Evolutionary conservation across 495 filamentous ascomycete genomes (phyloP), one percentile per base, ranked within the genome.

Genomic region (Xylaria grammica): DNA sequence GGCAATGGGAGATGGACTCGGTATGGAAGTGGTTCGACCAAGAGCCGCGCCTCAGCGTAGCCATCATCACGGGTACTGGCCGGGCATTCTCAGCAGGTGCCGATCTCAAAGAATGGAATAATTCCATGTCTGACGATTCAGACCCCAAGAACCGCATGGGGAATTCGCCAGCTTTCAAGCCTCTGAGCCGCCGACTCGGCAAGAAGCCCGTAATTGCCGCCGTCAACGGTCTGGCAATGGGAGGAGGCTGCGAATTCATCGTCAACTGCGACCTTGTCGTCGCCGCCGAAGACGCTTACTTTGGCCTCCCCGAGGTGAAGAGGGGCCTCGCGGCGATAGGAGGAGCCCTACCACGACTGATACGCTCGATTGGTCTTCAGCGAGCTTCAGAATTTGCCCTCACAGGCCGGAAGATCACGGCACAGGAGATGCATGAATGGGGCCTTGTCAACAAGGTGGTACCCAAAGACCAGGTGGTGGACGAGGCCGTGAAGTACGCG

Each of bases 131-230:
- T 13, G 69, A 67, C 24, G 66, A 75, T 29, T 60, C 65, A 6
- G 76, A 76, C 15, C 71, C 74, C 10, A 75, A 67, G 51, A 67
- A 61, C 50, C 60, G 74, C 44, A 66, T 68, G 63, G 81, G 78
- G 3, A 83, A 81, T 56, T 81, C 84, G 62, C 90, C 90, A 6
- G 81, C 81, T 42, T 85, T 85, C 60, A 77, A 77, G 36, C 81
- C 82, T 2, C 69, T 84, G 17, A 83, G 79, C 52, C 79, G 83
- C 60, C 71, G 82, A 15, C 65, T 66, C 6, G 85, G 82, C 27
- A 87, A 85, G 72, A 89, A 90, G 67, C 92, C 92, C 3, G 80
- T 96, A 24, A 87, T 96, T 65, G 89, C 90, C 4, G 92, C 91
- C 4, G 89, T 95, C 17, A 91, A 93, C 69, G 91, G 92, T 6